Conservation (phyloP, 1,284 basidiomycete species). For the Ceratorhiza oryzae-sativae region DNA sequence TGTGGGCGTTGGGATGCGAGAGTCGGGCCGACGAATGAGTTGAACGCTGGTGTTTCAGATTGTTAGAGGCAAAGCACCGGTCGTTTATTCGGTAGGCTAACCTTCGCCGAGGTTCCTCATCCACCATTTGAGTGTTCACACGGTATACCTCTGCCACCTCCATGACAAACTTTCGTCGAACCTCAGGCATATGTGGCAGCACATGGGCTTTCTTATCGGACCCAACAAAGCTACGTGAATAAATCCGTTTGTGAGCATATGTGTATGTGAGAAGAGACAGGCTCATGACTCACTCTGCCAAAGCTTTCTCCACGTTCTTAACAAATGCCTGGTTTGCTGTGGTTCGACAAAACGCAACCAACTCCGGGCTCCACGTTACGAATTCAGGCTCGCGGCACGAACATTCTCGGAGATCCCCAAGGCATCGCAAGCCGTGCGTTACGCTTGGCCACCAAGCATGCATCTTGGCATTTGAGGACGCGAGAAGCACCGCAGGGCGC, state of each 20-base stretch:
- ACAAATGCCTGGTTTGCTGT: constrained; percentile 71
- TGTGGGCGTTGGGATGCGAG: constrained; percentile 73
- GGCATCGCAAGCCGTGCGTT: constrained; percentile 88
- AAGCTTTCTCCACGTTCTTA: constrained; percentile 74
- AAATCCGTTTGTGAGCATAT: constrained; percentile 11
- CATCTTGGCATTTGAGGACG: constrained; percentile 75
- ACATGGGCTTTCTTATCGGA: constrained; percentile 75
- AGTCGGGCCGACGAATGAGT: constrained; percentile 79
- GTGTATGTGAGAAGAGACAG: not conserved
- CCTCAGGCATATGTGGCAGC: constrained; percentile 80
- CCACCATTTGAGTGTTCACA: constrained; percentile 83
- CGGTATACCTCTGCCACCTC: constrained; percentile 77
- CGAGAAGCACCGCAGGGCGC: constrained; percentile 71
- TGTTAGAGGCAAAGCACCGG: not conserved
- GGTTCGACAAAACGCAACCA: constrained; percentile 61
- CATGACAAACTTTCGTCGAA: constrained; percentile 79
- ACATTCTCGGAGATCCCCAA: constrained; percentile 68
- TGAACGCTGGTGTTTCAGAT: constrained; percentile 62
- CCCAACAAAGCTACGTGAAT: constrained; percentile 63
- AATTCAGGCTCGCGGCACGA: constrained; percentile 51
- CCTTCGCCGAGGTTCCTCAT: constrained; percentile 78
- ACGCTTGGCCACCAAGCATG: constrained; percentile 82
- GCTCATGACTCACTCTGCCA: constrained; percentile 68
- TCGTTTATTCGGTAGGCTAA: constrained; percentile 37
- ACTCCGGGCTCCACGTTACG: constrained; percentile 67